Evolutionary conservation across 441 rosid species (phyloP), one percentile per base, ranked within the genome.

Genomic region (Sinapis alba): DNA sequence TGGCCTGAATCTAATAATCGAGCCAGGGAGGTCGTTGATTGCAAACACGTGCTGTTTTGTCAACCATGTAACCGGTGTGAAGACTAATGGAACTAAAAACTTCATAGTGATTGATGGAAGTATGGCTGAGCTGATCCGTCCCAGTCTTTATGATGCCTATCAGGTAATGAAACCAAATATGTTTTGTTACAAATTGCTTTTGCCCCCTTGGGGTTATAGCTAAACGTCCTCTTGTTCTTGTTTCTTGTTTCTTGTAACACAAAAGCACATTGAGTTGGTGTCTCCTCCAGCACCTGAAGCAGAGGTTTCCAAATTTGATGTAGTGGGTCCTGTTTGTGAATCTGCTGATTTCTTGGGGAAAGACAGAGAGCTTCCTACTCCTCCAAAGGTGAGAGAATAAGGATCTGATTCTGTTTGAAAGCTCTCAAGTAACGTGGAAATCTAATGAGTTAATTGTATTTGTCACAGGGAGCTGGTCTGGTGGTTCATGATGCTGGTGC

Each of bases 331-430:
- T 38, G 99, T 93, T 59, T 96, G 99, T 7, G 98, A 96, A 72
- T 93, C 99, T 65, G 99, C 98, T 58, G 99, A 96, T 83, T 96
- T 96, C 91, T 70, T 96, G 82, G 99, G 99, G n/a, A 96, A 96
- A 78, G 88, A 89, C 10, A 88, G 99, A 84, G 94, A 93, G 79
- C 98, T 96, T 36, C 88, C 97, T 26, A 86, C 98, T 67, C 99
- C 98, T 27, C 51, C 81, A 13, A 76, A 87, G 97, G 99, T 90
- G 79, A 54, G 28, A 41, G 6, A 38, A 36, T 6, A 70, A 51
- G 11, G 38, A 12, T 51, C 34, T 59, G 34, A 12, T 15, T 34
- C 15, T 16, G 67, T 28, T 36, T 64, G 28, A 57, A 23, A 54
- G n/a, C 47, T 50, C 3, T 38, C 11, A 8, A 50, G 3, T 18